phyloP scores from a whole-genome alignment of 2,329 filamentous ascomycete species.

The Pseudopyrenochaeta lycopersici region DNA sequence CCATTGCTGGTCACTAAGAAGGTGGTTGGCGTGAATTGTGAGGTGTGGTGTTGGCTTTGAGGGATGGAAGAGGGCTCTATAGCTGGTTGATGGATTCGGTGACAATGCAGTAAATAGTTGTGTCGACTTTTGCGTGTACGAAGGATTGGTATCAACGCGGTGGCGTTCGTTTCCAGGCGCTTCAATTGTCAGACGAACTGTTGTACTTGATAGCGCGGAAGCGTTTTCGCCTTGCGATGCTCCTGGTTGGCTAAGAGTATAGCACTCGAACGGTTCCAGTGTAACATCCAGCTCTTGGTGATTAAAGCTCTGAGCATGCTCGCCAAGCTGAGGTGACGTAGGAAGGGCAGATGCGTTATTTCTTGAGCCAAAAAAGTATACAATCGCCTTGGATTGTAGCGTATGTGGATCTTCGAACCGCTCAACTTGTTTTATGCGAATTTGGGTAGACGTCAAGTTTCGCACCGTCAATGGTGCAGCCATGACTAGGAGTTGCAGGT shows the following conservation, averaged over 20 bases:
- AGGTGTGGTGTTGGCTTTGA: slow-evolving; percentile 53
- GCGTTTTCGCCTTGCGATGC: background rate
- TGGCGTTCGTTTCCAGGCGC: slow-evolving; percentile 68
- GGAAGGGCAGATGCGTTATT: slow-evolving; percentile 37
- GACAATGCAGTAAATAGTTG: slow-evolving; percentile 50
- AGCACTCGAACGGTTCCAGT: slow-evolving; percentile 73
- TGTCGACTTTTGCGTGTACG: slow-evolving; percentile 60
- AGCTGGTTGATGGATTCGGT: slow-evolving; percentile 50
- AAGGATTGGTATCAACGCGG: slow-evolving; percentile 70
- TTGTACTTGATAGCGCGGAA: slow-evolving; percentile 54
- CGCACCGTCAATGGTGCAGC: slow-evolving; percentile 73
- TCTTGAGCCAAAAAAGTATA: slow-evolving; percentile 43
- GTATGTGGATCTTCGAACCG: slow-evolving; percentile 70
- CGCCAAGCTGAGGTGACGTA: slow-evolving; percentile 54
- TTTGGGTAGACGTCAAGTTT: slow-evolving; percentile 78
- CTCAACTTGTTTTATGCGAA: slow-evolving; percentile 78
- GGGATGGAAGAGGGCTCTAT: slow-evolving; percentile 55
- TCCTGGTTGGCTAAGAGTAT: slow-evolving; percentile 66
- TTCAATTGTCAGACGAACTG: slow-evolving; percentile 79
- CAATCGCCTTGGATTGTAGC: slow-evolving; percentile 40
- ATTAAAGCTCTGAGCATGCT: slow-evolving; percentile 68
- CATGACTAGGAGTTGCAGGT: slow-evolving; percentile 18
- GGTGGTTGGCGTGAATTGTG: slow-evolving; percentile 36
- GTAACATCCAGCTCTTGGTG: slow-evolving; percentile 69
- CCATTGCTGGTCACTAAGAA: slow-evolving; percentile 74